Base-by-base conservation (phyloP, 352 stramenopile species). In the Phytophthora syringae region DNA sequence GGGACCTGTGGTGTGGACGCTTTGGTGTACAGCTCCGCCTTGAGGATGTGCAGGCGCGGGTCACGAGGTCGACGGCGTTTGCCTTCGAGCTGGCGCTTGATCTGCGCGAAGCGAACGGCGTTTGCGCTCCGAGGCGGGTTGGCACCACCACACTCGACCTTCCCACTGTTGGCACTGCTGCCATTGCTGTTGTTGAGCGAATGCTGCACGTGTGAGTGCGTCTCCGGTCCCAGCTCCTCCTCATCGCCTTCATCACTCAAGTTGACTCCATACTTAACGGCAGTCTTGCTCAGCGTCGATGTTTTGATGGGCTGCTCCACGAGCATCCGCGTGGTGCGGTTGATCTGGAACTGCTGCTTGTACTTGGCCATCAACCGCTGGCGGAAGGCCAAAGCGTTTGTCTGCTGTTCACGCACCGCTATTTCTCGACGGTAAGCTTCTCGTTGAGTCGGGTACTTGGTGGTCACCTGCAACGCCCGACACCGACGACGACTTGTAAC, bases 341-440 rank as follows among this genome's bases (percentile, higher is more conserved):
- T 63, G n/a, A 76, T 55, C 53, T 89, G 81, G 30, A 83, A 85
- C 52, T 75, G 64, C 4, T 75, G 56, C 2, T 82, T 74, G 65
- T 92, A 92, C 55, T 88, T 89, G 47, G 32, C 45, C 40, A 92
- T 74, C 43, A 92, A 51, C n/a, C 70, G 76, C 13, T 77, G 60
- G 12, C 79, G 77, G 30, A 88, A 86, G 9, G 50, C 60, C 9
- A 73, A 51, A 7, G 70, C 60, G 7, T 69, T 64, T 11, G 71
- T 47, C 34, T 73, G 55, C 22, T 80, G 51, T 11, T 64, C 58
- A 6, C 67, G 64, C 0, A 52, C 48, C 4, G 28, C 37, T n/a
- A 73, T 66, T 57, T 82, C 65, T 22, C 76, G 61, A 9, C 65
- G 50, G 49, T 92, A 90, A 20, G 49, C 59, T 36, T 72, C 66